A percentile compares a stretch with the other conserved stretches of the same genome.
phyloP scores from a whole-genome alignment of 148 eudicot species.

The Vaccinium myrtillus region DNA sequence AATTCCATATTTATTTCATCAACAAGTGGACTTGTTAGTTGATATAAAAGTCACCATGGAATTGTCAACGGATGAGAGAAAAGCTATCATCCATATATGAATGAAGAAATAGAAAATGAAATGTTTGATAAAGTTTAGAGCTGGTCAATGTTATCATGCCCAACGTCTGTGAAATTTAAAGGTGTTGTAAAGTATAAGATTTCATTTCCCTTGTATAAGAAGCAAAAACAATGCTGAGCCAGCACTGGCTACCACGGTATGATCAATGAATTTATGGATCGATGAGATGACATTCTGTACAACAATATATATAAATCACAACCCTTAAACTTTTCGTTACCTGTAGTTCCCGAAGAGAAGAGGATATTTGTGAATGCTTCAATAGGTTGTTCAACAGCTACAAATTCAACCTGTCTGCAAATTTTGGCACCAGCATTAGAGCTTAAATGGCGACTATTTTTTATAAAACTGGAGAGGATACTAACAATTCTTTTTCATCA shows the following conservation, averaged over 20 bases:
- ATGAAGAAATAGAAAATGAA: not conserved
- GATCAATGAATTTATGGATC: not conserved
- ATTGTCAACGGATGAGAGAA: not conserved
- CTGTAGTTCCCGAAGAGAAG: slow-evolving; percentile 99
- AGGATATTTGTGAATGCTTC: slow-evolving; percentile 87
- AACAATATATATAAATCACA: not conserved
- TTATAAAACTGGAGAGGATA: slow-evolving; percentile 24
- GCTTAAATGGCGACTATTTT: not conserved
- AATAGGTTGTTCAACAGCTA: slow-evolving; percentile 59
- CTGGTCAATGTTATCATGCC: not conserved
- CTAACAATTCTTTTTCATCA: slow-evolving; percentile 4
- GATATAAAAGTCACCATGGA: not conserved
- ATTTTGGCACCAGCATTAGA: slow-evolving; percentile 7
- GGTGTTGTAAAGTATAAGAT: not conserved
- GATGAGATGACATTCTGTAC: not conserved
- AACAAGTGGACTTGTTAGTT: too few relatives aligned
- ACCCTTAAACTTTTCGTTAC: slow-evolving; percentile 26
- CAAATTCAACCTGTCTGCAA: slow-evolving; percentile 69
- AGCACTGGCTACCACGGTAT: not conserved
- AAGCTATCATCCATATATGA: not conserved
- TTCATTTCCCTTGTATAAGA: not conserved
- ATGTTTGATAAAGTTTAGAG: not conserved
- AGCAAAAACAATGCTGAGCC: not conserved
- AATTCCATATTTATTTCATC: not conserved
- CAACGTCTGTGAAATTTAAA: not conserved